phyloP scores from a whole-genome alignment of 1,284 basidiomycete genomes.

The Heterobasidion parviporum region DNA sequence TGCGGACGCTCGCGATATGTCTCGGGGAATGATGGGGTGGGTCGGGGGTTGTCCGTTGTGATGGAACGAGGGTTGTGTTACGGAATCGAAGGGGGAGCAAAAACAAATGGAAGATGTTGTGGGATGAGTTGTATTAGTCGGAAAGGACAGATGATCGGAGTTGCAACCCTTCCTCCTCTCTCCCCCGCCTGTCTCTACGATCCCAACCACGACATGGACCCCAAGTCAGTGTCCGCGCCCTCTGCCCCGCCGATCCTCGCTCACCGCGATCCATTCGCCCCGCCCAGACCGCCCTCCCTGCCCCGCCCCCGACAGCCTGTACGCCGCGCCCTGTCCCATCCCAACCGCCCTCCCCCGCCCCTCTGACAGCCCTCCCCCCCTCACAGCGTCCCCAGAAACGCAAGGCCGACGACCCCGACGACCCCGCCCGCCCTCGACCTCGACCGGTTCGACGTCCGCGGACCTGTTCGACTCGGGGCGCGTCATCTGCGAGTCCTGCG shows the following conservation, averaged over 20 bases:
- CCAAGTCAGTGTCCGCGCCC: not conserved
- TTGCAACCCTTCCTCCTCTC: not conserved
- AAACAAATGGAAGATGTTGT: not conserved
- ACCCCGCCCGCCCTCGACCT: too few species aligned
- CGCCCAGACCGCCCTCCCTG: too few species aligned
- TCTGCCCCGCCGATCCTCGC: not conserved
- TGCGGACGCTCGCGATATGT: not conserved
- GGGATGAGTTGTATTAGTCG: not conserved
- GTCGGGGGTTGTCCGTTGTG: not conserved
- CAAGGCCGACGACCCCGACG: constrained; percentile 5
- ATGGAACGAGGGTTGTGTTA: not conserved
- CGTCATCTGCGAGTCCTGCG: constrained; percentile 57
- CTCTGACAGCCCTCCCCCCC: not conserved
- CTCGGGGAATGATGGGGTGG: not conserved
- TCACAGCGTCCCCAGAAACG: constrained; percentile 8
- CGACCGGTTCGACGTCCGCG: not conserved
- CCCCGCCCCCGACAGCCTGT: not conserved
- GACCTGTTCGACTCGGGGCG: constrained; percentile 41
- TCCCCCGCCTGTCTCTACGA: not conserved
- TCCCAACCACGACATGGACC: too few species aligned
- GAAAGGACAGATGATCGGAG: not conserved
- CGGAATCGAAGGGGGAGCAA: not conserved
- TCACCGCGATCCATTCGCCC: not conserved
- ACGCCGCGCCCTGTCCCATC: too few species aligned
- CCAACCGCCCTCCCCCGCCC: not conserved